Percentiles rank a stretch among this genome's conserved stretches.
These are phyloP conservation scores for Chlamydomonas reinhardtii DNA, from an alignment of 163 green algal species.

Conservation along the genomic window DNA sequence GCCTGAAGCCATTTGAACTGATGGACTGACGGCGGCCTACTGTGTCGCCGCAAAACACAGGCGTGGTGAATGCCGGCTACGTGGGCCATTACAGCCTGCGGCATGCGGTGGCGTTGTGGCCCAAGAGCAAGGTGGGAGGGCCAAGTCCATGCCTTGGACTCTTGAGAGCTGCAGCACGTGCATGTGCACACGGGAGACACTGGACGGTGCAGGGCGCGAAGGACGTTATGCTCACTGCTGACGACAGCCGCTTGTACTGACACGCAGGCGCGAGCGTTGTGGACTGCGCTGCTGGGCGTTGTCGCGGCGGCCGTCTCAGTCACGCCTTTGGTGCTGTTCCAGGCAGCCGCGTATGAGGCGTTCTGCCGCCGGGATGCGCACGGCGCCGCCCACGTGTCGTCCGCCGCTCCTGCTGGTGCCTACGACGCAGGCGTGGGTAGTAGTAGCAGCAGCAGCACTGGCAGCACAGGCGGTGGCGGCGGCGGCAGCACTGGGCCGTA, in stretches of 20 bases:
- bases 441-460: not conserved
- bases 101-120: constrained; percentile 10
- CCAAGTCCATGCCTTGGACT: not conserved
- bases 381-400: not conserved
- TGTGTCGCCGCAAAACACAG: constrained; percentile 51
- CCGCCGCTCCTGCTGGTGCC: too few species aligned
- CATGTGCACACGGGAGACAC: not conserved
- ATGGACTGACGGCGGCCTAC: too few species aligned
- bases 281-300: not conserved
- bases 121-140: not conserved
- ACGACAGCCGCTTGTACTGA: too few species aligned
- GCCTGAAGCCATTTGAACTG: too few species aligned
- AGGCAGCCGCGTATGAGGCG: constrained; percentile 50
- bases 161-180: not conserved
- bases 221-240: too few species aligned
- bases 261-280: constrained; percentile 18
- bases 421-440: not conserved
- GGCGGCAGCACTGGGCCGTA: not conserved
- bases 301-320: not conserved
- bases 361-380: constrained; percentile 43
- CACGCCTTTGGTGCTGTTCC: constrained; percentile 66
- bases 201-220: too few species aligned
- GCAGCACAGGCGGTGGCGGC: not conserved
- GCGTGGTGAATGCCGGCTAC: constrained; percentile 78
- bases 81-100: constrained; percentile 67